These are phyloP conservation scores for Aspergillus viridinutans DNA, from an alignment of 2,329 filamentous ascomycete species.

Conservation along the genomic window DNA sequence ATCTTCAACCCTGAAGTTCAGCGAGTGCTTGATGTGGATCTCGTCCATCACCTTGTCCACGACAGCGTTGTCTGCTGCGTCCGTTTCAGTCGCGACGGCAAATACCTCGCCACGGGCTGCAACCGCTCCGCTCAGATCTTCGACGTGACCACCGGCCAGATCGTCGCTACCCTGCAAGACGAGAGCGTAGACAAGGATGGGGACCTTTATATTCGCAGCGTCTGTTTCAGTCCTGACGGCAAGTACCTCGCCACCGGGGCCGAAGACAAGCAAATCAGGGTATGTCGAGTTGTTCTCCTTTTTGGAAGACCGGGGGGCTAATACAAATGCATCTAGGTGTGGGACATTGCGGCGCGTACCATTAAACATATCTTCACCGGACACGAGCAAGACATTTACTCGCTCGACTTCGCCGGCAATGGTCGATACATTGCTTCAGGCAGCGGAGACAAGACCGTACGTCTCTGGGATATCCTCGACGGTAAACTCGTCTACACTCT, in stretches of 20 bases:
- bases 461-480: conserved; percentile 91
- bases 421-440: conserved; percentile 93
- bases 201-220: conserved; percentile 93
- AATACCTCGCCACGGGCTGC: conserved; percentile 93
- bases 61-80: conserved; percentile 98
- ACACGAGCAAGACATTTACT: conserved; percentile 98
- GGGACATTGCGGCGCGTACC: conserved; percentile 79
- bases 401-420: conserved; percentile 88
- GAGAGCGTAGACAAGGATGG: conserved; percentile 80
- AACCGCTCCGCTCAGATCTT: conserved; percentile 99
- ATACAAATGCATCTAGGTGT: conserved; percentile 59
- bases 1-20: conserved; percentile 93
- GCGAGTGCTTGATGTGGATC: conserved; percentile 84
- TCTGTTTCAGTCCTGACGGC: conserved; percentile 97
- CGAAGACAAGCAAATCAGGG: conserved; percentile 94
- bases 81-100: conserved; percentile 90
- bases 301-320: not conserved
- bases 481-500: conserved; percentile 78
- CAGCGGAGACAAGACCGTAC: conserved; percentile 88
- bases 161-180: conserved; percentile 86
- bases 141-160: conserved; percentile 81
- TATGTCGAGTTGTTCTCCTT: conserved; percentile 44
- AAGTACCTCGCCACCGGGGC: conserved; percentile 91
- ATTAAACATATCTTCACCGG: conserved; percentile 94
- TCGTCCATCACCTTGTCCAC: conserved; percentile 88